Conservation (phyloP, 495 filamentous ascomycete species). For the Penicillium egyptiacum region DNA sequence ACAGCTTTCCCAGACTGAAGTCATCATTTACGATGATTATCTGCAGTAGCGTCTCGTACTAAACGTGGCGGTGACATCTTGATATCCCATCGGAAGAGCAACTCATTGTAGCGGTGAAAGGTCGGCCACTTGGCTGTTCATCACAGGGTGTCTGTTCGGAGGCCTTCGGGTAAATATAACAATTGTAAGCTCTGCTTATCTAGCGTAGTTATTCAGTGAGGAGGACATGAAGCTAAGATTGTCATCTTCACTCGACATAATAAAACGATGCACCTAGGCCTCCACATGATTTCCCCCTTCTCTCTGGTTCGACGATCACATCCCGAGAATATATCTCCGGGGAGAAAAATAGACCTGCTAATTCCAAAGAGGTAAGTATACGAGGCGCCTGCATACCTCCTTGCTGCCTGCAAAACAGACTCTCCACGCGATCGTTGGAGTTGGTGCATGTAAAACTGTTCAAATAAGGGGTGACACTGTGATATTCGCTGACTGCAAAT, state of each 20-base stretch:
- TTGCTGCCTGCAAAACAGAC: conserved; percentile 14
- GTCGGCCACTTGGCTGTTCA: neutral
- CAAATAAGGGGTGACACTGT: neutral
- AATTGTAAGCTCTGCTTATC: neutral
- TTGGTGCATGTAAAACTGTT: neutral
- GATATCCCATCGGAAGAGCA: conserved; percentile 12
- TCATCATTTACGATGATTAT: conserved; percentile 11
- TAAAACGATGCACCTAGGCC: neutral
- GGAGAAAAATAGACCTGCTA: neutral
- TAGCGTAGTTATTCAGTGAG: neutral
- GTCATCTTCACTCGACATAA: neutral
- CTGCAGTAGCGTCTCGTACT: conserved; percentile 27
- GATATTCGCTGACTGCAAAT: too few species aligned
- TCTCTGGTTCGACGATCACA: conserved; percentile 14
- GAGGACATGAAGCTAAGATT: conserved; percentile 1
- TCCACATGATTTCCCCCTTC: conserved; percentile 2
- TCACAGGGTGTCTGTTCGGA: conserved; percentile 1
- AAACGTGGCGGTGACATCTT: conserved; percentile 35
- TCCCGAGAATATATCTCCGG: neutral
- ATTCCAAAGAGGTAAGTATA: conserved; percentile 14
- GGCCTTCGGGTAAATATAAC: neutral
- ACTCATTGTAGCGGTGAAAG: conserved; percentile 31
- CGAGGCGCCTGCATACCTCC: conserved; percentile 10
- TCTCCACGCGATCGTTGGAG: conserved; percentile 9
- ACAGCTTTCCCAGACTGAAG: neutral